Base-by-base conservation (phyloP, 2,329 filamentous ascomycete species). In the Nothophoma quercina region DNA sequence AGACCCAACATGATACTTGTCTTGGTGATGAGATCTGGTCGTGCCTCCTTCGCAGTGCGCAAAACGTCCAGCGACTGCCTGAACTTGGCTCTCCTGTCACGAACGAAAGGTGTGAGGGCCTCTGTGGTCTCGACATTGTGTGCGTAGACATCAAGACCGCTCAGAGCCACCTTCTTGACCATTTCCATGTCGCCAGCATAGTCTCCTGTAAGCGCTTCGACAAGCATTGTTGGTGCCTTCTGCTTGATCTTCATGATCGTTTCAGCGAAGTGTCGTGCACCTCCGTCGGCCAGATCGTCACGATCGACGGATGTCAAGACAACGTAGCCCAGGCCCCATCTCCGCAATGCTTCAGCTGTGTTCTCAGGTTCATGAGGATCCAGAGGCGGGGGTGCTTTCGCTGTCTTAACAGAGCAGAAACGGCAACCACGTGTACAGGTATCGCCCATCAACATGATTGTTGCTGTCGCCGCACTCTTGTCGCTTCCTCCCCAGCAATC, bases 401-500 rank as follows among this genome's bases (percentile, higher is more conserved):
- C 88, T 3, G 95, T 99, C 83, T 98, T 98, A 44, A 99, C 95
- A 61, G 88, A 91, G 83, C 95, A 99, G 81, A 99, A 99, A 45
- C 95, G 86, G 77, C 95, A 99, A 15, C 93, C 95, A 55, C 95
- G 85, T 15, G 95, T 99, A 77, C 95, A 99, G 7, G 93, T 98
- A 75, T 99, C 95, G 60, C 95, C 95, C 93, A 98, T 98, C 39
- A 99, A 80, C 95, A 99, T 99, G 76, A 99, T 98, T 9, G 95
- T 99, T 2, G 95, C 95, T 25, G 95, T 99, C 4, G 95, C 95
- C 21, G 91, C 88, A 61, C 86, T 88, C 79, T 96, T 96, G 74
- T 89, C 86, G 70, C 83, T 86, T 26, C 95, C 95, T 56, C 95
- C 95, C 95, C 95, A 99, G 80, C 95, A 99, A 74, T 98, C 93